A percentile compares a stretch with the other conserved stretches of the same genome.
Evolutionary conservation across 495 filamentous ascomycete species (phyloP).

Genomic region (Tuber magnatum): DNA sequence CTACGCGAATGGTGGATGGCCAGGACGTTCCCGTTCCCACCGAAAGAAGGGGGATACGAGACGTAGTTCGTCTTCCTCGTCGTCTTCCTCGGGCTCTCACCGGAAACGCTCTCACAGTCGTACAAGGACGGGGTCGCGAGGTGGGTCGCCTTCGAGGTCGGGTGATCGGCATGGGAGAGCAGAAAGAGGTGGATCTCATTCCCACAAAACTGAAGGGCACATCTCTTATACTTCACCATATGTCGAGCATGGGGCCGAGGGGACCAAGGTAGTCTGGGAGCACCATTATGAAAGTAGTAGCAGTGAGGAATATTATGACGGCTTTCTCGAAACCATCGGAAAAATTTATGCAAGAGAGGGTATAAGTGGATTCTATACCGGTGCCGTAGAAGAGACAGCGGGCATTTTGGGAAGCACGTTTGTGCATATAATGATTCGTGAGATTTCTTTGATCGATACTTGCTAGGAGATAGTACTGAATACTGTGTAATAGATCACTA

Average conservation of each 20-base stretch:
- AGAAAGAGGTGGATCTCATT: constrained; percentile 10
- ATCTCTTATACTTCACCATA: neutral
- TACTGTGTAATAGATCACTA: constrained; percentile 79
- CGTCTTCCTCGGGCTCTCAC: neutral
- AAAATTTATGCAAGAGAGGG: constrained; percentile 69
- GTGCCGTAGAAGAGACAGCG: constrained; percentile 61
- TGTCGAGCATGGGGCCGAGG: neutral
- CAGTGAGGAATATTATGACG: constrained; percentile 47
- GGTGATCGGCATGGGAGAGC: constrained; percentile 17
- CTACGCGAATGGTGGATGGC: neutral
- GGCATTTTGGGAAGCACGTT: constrained; percentile 52
- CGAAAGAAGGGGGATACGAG: neutral
- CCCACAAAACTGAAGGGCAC: neutral
- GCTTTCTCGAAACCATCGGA: constrained; percentile 59
- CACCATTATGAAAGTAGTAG: neutral
- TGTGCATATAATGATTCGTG: constrained; percentile 40
- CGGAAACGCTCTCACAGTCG: constrained; percentile 4
- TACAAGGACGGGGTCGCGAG: constrained; percentile 6
- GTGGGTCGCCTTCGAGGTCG: constrained; percentile 12
- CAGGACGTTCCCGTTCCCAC: neutral
- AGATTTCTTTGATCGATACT: constrained; percentile 4
- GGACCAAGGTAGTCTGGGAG: neutral
- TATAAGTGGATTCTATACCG: constrained; percentile 64
- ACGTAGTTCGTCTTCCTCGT: neutral
- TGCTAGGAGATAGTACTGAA: constrained; percentile 58